These are phyloP conservation scores for Galerina sulciceps DNA, from an alignment of 768 basidiomycete species.

Conservation along the genomic window DNA sequence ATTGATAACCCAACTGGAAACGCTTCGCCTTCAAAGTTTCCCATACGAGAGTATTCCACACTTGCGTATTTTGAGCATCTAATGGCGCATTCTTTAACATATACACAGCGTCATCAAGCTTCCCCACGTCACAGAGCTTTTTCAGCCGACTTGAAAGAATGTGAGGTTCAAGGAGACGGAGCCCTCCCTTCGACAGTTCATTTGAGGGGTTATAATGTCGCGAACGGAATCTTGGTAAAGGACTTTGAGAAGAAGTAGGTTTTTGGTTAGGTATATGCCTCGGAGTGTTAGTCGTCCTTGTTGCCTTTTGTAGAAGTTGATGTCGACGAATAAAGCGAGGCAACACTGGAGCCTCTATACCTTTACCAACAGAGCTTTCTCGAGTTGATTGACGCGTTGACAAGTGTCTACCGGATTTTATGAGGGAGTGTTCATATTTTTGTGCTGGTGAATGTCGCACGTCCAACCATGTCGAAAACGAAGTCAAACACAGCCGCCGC, in stretches of 20 bases:
- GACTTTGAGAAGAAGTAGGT: slow-evolving; percentile 10
- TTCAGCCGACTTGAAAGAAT: slow-evolving; percentile 62
- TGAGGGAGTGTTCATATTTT: not conserved
- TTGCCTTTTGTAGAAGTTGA: slow-evolving; percentile 5
- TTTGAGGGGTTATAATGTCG: slow-evolving; percentile 41
- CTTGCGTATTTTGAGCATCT: slow-evolving; percentile 73
- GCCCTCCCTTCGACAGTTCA: slow-evolving; percentile 29
- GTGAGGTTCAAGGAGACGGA: slow-evolving; percentile 62
- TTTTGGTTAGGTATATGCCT: not conserved
- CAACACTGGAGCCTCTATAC: slow-evolving; percentile 10
- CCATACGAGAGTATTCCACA: slow-evolving; percentile 83
- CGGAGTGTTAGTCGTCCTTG: not conserved
- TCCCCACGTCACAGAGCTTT: slow-evolving; percentile 55
- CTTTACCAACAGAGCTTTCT: not conserved
- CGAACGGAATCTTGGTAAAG: slow-evolving; percentile 35
- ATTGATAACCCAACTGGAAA: slow-evolving; percentile 62
- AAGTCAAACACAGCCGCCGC: slow-evolving; percentile 8
- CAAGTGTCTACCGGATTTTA: slow-evolving; percentile 10
- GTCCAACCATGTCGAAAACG: slow-evolving; percentile 24
- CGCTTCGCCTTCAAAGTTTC: slow-evolving; percentile 59
- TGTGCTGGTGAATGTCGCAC: slow-evolving; percentile 13
- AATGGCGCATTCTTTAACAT: slow-evolving; percentile 72
- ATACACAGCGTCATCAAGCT: slow-evolving; percentile 64
- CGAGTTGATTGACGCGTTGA: slow-evolving; percentile 19
- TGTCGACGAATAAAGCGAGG: slow-evolving; percentile 27